Conservation (phyloP, 306 rosid species). For the Sophora flavescens region DNA sequence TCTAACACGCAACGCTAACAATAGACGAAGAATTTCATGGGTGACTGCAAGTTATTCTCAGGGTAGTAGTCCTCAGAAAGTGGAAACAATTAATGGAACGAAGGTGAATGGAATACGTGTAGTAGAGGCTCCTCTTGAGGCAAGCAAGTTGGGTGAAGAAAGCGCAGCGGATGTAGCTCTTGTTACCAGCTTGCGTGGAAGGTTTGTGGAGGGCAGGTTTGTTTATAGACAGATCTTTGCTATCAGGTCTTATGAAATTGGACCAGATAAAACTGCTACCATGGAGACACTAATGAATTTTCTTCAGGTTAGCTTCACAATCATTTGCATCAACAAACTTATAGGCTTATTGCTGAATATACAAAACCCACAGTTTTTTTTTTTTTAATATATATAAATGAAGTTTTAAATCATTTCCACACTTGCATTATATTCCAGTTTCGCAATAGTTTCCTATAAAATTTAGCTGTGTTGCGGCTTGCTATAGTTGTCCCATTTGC, state of each 20-base stretch:
- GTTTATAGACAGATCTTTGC: constrained; percentile 71
- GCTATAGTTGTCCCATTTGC: not conserved
- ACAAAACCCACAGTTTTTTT: not conserved
- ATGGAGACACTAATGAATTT: constrained; percentile 87
- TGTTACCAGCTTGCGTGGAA: constrained; percentile 66
- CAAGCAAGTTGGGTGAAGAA: constrained; percentile 23
- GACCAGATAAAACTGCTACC: constrained; percentile 80
- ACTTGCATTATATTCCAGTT: not conserved
- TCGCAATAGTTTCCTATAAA: not conserved
- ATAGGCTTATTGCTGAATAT: not conserved
- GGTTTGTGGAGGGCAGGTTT: constrained; percentile 72
- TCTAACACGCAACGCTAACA: too few relatives aligned
- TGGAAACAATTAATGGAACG: constrained; percentile 55
- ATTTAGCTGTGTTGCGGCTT: not conserved
- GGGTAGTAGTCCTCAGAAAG: constrained; percentile 29
- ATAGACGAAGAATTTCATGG: constrained; percentile 27
- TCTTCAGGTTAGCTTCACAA: constrained; percentile 65
- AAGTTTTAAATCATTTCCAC: not conserved
- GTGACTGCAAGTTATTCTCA: constrained; percentile 36
- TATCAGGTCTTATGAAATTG: constrained; percentile 81
- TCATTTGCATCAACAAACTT: not conserved
- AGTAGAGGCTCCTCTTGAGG: constrained; percentile 40
- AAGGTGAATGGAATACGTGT: constrained; percentile 64
- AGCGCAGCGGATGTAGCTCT: constrained; percentile 51
- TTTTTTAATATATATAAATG: not conserved